Base-by-base conservation (phyloP, 2,329 filamentous ascomycete genomes). In the Dryadomyces quercus-mongolicae region DNA sequence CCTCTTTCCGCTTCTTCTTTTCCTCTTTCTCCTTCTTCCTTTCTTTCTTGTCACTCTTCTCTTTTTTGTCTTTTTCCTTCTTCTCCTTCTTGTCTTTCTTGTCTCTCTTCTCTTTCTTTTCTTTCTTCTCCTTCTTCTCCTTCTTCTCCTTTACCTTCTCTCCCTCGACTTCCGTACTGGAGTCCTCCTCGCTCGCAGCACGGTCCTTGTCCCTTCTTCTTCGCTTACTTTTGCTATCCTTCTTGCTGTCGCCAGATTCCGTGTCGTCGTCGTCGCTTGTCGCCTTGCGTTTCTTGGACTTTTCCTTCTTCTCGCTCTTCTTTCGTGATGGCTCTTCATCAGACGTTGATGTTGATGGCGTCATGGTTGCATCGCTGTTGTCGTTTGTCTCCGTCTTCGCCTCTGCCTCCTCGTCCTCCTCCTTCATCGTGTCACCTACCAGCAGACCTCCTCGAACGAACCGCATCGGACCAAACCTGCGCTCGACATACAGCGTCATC, bases 401-500 rank as follows among this genome's bases (percentile, higher is more conserved):
- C 34, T 45, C 21, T 1, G 34, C 40, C 16, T 16, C 12, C 10
- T 16, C n/a, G 1, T 59, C 49, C n/a, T 53, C 47, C 44, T 74
- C 72, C 61, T 76, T 70, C 51, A 80, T 74, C 62, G 80, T 73
- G 58, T 81, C 76, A 38, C 78, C 78, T 22, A 82, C 73, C 36
- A 81, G 66, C 55, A 90, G 77, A 0, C 92, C 93, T n/a, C 89
- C 93, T 56, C 77, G 82, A 22, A 98, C 85, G 68, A 98, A 98
- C 50, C 84, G 81, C 75, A 95, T 88, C 10, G 79, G 75, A 1
- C 90, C 90, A 71, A 84, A 91, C 68, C 84, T 88, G 62, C 80
- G 77, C 61, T 85, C 82, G 54, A 88, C 78, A 65, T 90, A 95
- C 48, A 83, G 72, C 58, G 81, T 82, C 63, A 88, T 77, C 72